These are phyloP conservation scores for Kernera saxatilis DNA, from an alignment of 345 rosid genomes.

Conservation along the genomic window DNA sequence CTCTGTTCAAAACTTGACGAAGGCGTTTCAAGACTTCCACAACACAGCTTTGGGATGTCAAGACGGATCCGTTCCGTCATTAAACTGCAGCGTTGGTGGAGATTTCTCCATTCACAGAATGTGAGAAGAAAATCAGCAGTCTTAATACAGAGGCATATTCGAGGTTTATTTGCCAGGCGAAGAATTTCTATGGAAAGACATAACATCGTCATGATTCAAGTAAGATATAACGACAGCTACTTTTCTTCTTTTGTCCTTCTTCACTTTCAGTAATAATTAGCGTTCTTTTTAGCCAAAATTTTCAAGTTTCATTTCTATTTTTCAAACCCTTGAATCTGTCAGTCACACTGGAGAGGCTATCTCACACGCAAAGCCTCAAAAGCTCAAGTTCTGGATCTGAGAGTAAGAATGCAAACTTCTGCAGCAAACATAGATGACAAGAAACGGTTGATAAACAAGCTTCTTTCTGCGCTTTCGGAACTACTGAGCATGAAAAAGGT, in stretches of 20 bases:
- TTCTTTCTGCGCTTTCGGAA: conserved; percentile 68
- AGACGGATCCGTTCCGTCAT: conserved; percentile 36
- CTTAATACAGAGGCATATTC: conserved; percentile 50
- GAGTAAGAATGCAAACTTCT: conserved; percentile 60
- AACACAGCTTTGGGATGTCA: conserved; percentile 29
- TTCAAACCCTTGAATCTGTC: conserved; percentile 12
- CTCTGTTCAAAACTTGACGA: conserved; percentile 10
- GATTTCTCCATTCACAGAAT: conserved; percentile 38
- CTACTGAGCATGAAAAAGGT: conserved; percentile 67
- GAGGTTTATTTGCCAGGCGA: conserved; percentile 56
- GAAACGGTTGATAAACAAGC: conserved; percentile 74
- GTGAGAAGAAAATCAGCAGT: conserved; percentile 45
- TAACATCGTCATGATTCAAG: conserved; percentile 56
- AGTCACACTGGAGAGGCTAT: conserved; percentile 87
- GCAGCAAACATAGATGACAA: conserved; percentile 78
- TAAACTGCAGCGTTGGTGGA: conserved; percentile 92
- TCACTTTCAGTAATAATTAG: background rate
- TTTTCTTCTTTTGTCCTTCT: background rate
- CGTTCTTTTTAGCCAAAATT: background rate
- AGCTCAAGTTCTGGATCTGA: conserved; percentile 51
- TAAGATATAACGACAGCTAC: conserved; percentile 32
- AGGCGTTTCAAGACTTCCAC: conserved; percentile 14
- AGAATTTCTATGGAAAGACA: conserved; percentile 40
- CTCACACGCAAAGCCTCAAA: conserved; percentile 63
- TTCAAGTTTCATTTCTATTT: background rate